A percentile compares a stretch with the other conserved stretches of the same genome.
Evolutionary conservation across 768 basidiomycete genomes (phyloP).

Genomic region (Podaxis sp.): DNA sequence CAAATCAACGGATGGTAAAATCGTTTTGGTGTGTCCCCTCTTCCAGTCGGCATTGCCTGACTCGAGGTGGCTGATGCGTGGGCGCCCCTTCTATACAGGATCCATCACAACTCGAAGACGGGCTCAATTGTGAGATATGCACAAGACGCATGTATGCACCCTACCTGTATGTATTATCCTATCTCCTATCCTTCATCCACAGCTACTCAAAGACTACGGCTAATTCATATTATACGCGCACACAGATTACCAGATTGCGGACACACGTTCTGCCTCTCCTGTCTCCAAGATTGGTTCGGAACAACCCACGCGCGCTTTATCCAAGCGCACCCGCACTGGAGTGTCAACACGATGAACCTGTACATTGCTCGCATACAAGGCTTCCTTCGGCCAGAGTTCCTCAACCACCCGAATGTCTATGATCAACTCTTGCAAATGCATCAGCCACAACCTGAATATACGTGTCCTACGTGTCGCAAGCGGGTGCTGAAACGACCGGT

Average conservation of each 20-base stretch:
- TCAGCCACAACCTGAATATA: constrained; percentile 47
- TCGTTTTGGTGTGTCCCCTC: constrained; percentile 23
- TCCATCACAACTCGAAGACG: constrained; percentile 44
- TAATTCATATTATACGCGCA: background rate
- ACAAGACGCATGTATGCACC: constrained; percentile 61
- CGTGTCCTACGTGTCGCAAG: constrained; percentile 65
- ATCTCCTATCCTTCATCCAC: background rate
- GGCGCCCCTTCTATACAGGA: constrained; percentile 25
- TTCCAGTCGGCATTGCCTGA: background rate
- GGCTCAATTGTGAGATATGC: constrained; percentile 62
- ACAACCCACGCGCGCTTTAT: constrained; percentile 48
- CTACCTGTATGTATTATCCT: constrained; percentile 44
- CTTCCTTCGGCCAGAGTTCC: constrained; percentile 6
- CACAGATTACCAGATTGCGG: constrained; percentile 61
- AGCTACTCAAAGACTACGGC: background rate
- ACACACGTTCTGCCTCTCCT: constrained; percentile 63
- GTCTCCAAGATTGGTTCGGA: constrained; percentile 52
- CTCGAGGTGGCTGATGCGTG: background rate
- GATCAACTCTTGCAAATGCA: constrained; percentile 22
- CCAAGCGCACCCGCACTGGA: constrained; percentile 39
- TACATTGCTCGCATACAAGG: constrained; percentile 13
- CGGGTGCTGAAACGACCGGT: constrained; percentile 44
- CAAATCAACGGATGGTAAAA: constrained; percentile 24
- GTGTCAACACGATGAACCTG: constrained; percentile 18
- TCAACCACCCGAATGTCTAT: constrained; percentile 21